Percentiles rank a stretch among this genome's conserved stretches.
Evolutionary conservation across 495 filamentous ascomycete genomes (phyloP).

Genomic region (Bacidia rubella): DNA sequence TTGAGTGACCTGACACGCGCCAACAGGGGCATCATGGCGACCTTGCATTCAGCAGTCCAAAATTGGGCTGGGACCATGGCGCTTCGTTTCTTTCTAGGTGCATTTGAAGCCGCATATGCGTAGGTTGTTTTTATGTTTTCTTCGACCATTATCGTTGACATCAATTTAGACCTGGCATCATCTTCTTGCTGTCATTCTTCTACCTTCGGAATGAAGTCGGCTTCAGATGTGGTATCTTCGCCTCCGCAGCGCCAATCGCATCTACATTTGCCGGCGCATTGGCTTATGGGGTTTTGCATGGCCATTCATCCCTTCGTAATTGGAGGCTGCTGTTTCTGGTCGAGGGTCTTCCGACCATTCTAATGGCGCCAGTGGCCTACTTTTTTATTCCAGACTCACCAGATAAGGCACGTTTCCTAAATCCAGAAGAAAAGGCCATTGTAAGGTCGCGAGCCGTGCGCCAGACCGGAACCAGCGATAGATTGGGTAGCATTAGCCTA

Average conservation of each 20-base stretch:
- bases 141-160: background rate
- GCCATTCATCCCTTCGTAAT: constrained; percentile 36
- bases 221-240: constrained; percentile 44
- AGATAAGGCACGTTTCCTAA: constrained; percentile 43
- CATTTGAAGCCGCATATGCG: constrained; percentile 46
- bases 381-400: constrained; percentile 46
- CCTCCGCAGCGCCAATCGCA: constrained; percentile 49
- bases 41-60: constrained; percentile 33
- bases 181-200: constrained; percentile 51
- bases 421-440: constrained; percentile 39
- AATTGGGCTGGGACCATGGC: constrained; percentile 38
- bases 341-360: constrained; percentile 48
- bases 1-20: background rate
- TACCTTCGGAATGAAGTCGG: constrained; percentile 51
- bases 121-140: constrained; percentile 14
- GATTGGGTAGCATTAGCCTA: constrained; percentile 29
- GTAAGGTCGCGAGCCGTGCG: constrained; percentile 38
- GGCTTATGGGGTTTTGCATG: constrained; percentile 49
- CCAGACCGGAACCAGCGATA: constrained; percentile 34
- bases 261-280: constrained; percentile 52
- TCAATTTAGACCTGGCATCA: constrained; percentile 33
- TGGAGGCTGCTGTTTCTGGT: constrained; percentile 56
- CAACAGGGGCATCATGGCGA: constrained; percentile 28
- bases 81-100: constrained; percentile 37
- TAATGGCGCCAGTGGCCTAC: constrained; percentile 38